These are phyloP conservation scores for Chalara sp. DNA, from an alignment of 2,329 filamentous ascomycete species.

Conservation along the genomic window DNA sequence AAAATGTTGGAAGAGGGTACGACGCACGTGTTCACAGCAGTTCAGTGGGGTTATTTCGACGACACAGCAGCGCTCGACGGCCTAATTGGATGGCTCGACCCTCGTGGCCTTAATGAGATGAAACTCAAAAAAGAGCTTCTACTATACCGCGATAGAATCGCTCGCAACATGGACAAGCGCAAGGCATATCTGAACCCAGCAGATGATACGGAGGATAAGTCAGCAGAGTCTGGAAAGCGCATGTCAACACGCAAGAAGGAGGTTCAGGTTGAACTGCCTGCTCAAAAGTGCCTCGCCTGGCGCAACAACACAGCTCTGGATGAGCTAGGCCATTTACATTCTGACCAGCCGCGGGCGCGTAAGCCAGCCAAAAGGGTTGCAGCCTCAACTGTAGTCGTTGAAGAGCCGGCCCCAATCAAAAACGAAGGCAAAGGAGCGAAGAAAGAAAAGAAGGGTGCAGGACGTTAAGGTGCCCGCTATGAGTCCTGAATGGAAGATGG, in stretches of 20 bases:
- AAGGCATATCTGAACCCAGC: constrained; percentile 59
- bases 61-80: constrained; percentile 71
- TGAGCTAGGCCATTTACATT: constrained; percentile 52
- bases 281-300: constrained; percentile 58
- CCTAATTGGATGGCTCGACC: constrained; percentile 83
- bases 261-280: constrained; percentile 42
- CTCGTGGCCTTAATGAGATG: constrained; percentile 76
- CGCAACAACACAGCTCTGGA: constrained; percentile 53
- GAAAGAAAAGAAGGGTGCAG: constrained; percentile 7
- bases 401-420: constrained; percentile 34
- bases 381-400: constrained; percentile 12
- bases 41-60: constrained; percentile 88
- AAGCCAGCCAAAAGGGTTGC: constrained; percentile 26
- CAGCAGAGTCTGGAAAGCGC: constrained; percentile 34
- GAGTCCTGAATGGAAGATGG: too few relatives aligned
- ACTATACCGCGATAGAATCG: constrained; percentile 68
- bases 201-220: constrained; percentile 35
- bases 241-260: constrained; percentile 59
- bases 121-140: constrained; percentile 84
- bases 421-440: constrained; percentile 22
- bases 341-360: constrained; percentile 44
- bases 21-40: constrained; percentile 69
- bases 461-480: neutral
- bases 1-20: constrained; percentile 79
- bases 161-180: constrained; percentile 73